Percentiles rank a stretch among this genome's conserved stretches.
These are phyloP conservation scores for Gamsiella multidivaricata DNA, from an alignment of 192 early-diverging fungal species.

Conservation along the genomic window DNA sequence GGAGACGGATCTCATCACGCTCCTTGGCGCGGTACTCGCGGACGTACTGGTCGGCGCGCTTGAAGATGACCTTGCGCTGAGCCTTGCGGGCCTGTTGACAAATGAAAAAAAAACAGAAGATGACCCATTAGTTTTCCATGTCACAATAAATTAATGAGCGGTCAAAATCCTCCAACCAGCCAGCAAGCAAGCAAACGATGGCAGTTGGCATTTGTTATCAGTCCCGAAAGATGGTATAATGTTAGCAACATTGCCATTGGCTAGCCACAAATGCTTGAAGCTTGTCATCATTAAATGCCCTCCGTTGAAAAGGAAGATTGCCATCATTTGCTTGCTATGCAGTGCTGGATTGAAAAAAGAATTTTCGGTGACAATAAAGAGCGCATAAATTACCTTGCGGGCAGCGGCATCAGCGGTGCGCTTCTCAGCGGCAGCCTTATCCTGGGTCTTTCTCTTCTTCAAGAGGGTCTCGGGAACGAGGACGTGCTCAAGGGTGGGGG, in stretches of 20 bases:
- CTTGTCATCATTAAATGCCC: constrained; percentile 33
- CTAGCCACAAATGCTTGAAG: constrained; percentile 48
- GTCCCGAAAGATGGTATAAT: constrained; percentile 85
- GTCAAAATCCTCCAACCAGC: not conserved
- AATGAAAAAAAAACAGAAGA: constrained; percentile 10
- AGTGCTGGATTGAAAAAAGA: not conserved
- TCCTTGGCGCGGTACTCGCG: constrained; percentile 95
- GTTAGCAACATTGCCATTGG: constrained; percentile 57
- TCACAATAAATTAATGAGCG: constrained; percentile 24
- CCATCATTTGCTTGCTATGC: constrained; percentile 45
- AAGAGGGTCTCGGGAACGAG: constrained; percentile 89
- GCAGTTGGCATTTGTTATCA: constrained; percentile 60
- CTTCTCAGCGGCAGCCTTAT: constrained; percentile 75
- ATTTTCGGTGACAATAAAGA: not conserved
- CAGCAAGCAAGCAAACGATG: constrained; percentile 4
- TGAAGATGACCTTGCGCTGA: constrained; percentile 97
- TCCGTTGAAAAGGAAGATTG: constrained; percentile 40
- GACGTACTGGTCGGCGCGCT: constrained; percentile 98
- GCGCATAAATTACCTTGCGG: constrained; percentile 58
- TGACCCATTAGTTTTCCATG: too few relatives aligned
- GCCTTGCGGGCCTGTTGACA: constrained; percentile 53
- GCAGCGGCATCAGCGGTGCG: constrained; percentile 63
- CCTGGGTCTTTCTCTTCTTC: constrained; percentile 85
- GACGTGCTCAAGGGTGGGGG: constrained; percentile 74
- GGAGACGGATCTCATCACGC: constrained; percentile 89